A percentile compares a stretch with the other conserved stretches of the same genome.
Conservation (phyloP, 768 basidiomycete species). For the Pilatotrama ljubarskyi region DNA sequence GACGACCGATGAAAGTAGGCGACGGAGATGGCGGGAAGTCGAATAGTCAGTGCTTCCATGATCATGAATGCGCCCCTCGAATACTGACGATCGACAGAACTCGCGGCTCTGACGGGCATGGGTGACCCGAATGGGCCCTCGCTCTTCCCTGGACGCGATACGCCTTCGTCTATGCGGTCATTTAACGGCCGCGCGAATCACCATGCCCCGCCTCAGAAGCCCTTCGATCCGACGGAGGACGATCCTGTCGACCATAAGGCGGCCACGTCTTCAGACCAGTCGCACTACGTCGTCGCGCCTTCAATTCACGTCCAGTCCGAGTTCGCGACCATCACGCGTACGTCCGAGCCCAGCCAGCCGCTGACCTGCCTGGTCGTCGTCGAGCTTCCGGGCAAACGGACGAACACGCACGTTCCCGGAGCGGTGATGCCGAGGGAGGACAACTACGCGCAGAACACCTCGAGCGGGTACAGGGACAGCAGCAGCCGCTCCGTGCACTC, state of each 20-base stretch:
- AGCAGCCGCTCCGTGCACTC: conserved; percentile 23
- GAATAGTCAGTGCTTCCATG: conserved; percentile 63
- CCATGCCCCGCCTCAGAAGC: conserved; percentile 31
- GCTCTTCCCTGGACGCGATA: conserved; percentile 72
- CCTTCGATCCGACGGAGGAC: conserved; percentile 78
- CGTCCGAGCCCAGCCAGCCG: conserved; percentile 70
- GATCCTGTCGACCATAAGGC: conserved; percentile 52
- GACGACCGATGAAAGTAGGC: conserved; percentile 94
- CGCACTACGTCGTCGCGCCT: conserved; percentile 83
- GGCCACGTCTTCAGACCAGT: conserved; percentile 37
- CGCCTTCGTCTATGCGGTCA: conserved; percentile 43
- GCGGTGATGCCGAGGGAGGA: conserved; percentile 27
- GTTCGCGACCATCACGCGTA: conserved; percentile 78
- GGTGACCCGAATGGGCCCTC: conserved; percentile 56
- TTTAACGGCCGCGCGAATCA: conserved; percentile 21
- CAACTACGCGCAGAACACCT: conserved; percentile 8
- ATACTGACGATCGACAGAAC: conserved; percentile 53
- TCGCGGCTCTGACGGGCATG: conserved; percentile 92
- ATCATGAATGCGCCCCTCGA: background rate
- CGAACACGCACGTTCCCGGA: conserved; percentile 31
- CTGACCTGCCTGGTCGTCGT: conserved; percentile 93
- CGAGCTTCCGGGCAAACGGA: conserved; percentile 82
- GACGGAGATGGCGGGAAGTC: conserved; percentile 84
- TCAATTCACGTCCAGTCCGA: conserved; percentile 94
- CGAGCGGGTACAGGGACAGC: conserved; percentile 12